Evolutionary conservation across 192 early-diverging fungal species (phyloP).

Genomic region (Coemansia sp.): DNA sequence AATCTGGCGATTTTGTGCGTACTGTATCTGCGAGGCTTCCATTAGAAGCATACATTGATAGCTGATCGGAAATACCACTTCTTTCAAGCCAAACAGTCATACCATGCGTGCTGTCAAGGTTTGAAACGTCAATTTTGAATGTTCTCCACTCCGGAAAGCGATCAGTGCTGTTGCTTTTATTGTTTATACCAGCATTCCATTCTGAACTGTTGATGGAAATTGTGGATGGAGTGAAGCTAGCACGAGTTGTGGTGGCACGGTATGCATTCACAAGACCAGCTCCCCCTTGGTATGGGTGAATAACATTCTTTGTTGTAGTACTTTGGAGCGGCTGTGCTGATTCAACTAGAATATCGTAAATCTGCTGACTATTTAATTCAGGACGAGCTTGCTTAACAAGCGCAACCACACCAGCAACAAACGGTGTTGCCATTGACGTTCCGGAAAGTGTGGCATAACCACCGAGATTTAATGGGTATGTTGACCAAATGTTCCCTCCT

Average conservation of each 20-base stretch:
- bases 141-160: conserved; percentile 6
- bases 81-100: conserved; percentile 10
- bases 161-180: conserved; percentile 34
- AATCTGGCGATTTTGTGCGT: conserved; percentile 13
- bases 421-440: conserved; percentile 83
- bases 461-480: conserved; percentile 54
- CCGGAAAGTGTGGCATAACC: conserved; percentile 58
- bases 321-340: conserved; percentile 58
- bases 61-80: conserved; percentile 13
- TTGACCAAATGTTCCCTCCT: conserved; percentile 70
- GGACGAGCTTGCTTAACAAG: conserved; percentile 60
- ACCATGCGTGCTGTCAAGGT: conserved; percentile 15
- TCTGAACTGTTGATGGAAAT: conserved; percentile 56
- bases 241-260: conserved; percentile 58
- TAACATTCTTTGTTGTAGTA: conserved; percentile 31
- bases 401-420: conserved; percentile 67
- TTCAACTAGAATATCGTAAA: conserved; percentile 45
- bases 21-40: conserved; percentile 8
- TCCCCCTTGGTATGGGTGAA: conserved; percentile 57
- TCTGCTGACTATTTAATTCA: conserved; percentile 22
- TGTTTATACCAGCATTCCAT: conserved; percentile 15
- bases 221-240: conserved; percentile 57
- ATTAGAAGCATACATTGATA: conserved; percentile 27
- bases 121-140: conserved; percentile 11
- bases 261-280: conserved; percentile 75